Evolutionary conservation across 331 rosid genomes (phyloP), one percentile per base, ranked within the genome.

Genomic region (Quercus phellos): DNA sequence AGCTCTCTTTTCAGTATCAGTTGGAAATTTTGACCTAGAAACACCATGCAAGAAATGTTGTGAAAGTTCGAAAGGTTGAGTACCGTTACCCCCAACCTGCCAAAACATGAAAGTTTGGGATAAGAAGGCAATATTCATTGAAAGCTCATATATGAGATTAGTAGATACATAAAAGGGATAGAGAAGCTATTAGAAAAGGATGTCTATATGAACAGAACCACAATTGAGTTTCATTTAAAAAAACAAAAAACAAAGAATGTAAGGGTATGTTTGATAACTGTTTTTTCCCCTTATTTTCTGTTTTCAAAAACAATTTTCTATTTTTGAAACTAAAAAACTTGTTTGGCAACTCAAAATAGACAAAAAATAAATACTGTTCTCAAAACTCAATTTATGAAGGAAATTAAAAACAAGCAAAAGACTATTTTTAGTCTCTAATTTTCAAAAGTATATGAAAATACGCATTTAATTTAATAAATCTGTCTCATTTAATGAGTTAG

Each of bases 21-120:
- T 67, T 50, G 98, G 98, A 84, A 95, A 92, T 50, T 97, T 90
- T 30, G 99, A 92, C 90, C 82, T 88, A 14, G 93, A 89, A 83
- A 93, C 79, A 73, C 82, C 82, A 61, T 89, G 94, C 84, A 92
- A 88, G 80, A 95, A 95, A 72, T 78, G 91, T 55, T 81, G 96
- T 42, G 99, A 95, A 67, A 95, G 92, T 77, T 89, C 87, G 84
- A 92, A 92, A 51, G 87, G 90, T 78, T 90, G 91, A 74, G 58
- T 79, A 59, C 79, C 87, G 12, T 75, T 80, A 66, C 97, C 99
- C 77, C 98, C 97, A 53, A 90, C 87, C 99, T 94, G 88, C 75
- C 82, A 88, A 77, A 80, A 13, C 3, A 6, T 42, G 13, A 26
- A 69, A 70, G 29, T 46, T 70, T 46, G 35, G 38, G 13, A 24